Conservation (phyloP, 768 basidiomycete genomes). For the Xerocomus potaroensis region DNA sequence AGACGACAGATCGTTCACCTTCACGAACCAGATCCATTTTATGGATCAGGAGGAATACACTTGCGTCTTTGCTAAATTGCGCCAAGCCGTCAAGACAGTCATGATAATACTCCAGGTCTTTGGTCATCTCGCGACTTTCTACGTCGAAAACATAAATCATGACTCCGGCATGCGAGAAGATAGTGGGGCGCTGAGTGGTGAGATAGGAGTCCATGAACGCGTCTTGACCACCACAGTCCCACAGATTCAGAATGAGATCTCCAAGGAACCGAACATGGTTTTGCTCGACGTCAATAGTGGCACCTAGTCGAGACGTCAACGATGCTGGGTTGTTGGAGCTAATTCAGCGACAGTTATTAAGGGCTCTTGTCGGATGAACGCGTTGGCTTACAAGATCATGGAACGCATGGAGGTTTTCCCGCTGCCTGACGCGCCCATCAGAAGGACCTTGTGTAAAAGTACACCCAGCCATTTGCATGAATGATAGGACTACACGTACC, state of each 20-base stretch:
- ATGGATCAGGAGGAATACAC: conserved; percentile 87
- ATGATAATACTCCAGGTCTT: conserved; percentile 89
- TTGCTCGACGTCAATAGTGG: conserved; percentile 97
- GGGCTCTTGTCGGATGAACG: conserved; percentile 1
- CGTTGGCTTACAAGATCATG: conserved; percentile 83
- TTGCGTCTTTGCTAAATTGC: conserved; percentile 76
- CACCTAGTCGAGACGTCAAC: conserved; percentile 85
- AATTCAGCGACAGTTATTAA: conserved; percentile 10
- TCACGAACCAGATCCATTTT: conserved; percentile 94
- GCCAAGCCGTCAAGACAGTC: conserved; percentile 84
- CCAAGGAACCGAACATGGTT: conserved; percentile 97
- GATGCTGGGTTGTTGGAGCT: conserved; percentile 95
- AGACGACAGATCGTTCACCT: conserved; percentile 46
- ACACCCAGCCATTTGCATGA: background rate
- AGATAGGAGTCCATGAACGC: conserved; percentile 98
- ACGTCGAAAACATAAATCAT: conserved; percentile 99
- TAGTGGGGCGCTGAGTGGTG: conserved; percentile 84
- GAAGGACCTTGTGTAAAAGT: conserved; percentile 61
- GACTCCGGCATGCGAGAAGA: conserved; percentile 95
- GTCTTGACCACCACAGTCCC: conserved; percentile 99
- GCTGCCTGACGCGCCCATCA: conserved; percentile 97
- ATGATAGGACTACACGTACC: conserved; percentile 8
- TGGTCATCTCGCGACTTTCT: conserved; percentile 75
- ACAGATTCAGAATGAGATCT: conserved; percentile 91
- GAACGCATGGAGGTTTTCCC: conserved; percentile 98